Percentiles rank a stretch among this genome's conserved stretches.
phyloP scores from a whole-genome alignment of 371 early-diverging fungal species.

The Dichotomocladium elegans region DNA sequence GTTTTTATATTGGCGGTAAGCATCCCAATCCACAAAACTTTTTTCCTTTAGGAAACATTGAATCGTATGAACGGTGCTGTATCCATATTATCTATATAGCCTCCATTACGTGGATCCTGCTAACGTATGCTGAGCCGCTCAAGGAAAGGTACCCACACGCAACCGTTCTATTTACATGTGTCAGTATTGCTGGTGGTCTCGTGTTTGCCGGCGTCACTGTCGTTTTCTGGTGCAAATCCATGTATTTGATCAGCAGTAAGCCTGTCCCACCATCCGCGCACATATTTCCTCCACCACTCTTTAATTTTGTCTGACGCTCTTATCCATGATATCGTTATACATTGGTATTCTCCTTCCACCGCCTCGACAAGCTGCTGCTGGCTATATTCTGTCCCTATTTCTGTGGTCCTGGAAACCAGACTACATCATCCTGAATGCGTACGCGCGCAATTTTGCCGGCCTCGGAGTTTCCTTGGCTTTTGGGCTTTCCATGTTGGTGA shows the following conservation, averaged over 20 bases:
- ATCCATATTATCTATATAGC: conserved; percentile 5
- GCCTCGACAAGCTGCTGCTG: conserved; percentile 19
- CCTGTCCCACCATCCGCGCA: too few species aligned
- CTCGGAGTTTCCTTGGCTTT: conserved; percentile 9
- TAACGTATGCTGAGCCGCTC: conserved; percentile 25
- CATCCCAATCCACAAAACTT: too few species aligned
- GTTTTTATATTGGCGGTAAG: conserved; percentile 28
- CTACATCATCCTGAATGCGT: conserved; percentile 23
- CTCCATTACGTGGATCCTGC: conserved; percentile 20
- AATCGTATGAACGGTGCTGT: not conserved
- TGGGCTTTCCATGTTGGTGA: not conserved
- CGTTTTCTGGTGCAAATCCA: conserved; percentile 7
- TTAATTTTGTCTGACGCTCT: too few species aligned
- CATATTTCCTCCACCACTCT: too few species aligned
- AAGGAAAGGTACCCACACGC: conserved; percentile 13
- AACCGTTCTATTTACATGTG: conserved; percentile 11
- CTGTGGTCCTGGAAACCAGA: conserved; percentile 34
- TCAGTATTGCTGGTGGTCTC: conserved; percentile 16
- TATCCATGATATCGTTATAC: too few species aligned
- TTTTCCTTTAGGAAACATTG: too few species aligned
- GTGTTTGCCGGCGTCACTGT: conserved; percentile 9
- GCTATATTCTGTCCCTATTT: conserved; percentile 27
- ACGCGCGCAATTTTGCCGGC: conserved; percentile 16
- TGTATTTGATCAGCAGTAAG: too few species aligned
- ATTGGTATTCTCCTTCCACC: too few species aligned